Base-by-base conservation (phyloP, 768 basidiomycete genomes). In the Mycena alexandri region DNA sequence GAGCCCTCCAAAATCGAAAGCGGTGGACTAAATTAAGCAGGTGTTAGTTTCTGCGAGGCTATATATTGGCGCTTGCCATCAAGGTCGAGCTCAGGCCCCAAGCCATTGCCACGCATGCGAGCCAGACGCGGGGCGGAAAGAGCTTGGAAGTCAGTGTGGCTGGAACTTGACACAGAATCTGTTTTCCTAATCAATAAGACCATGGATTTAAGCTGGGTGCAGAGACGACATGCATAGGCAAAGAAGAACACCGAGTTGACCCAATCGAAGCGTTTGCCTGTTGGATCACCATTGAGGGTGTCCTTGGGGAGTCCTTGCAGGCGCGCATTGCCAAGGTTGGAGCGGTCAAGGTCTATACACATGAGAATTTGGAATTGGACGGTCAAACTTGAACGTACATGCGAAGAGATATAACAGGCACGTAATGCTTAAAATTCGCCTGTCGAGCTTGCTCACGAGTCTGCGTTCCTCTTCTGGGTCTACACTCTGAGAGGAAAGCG, bases 71-170 rank as follows among this genome's bases (percentile, higher is more conserved):
- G 58, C 81, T 63, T 61, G 90, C 91, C 88, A 91, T 87, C 48
- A 93, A 81, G 0, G 90, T 90, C 11, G 92, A 93, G 42, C 86
- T 88, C n/a, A 88, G 70, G 3, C 93, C 92, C 93, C 93, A 94
- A 38, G 91, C 90, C 7, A 91, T 76, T 0, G 91, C 88, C 42
- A 88, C 82, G 19, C 77, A 78, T 17, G 89, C 90, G 63, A 93
- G 84, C 89, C 89, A 94, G 52, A 86, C 74, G 17, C 87, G 84
- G 5, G 93, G 93, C 11, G 85, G 89, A 65, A 87, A 87, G 16
- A 93, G 81, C 73, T 93, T 94, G 22, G 91, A 90, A 0, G 78
- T 67, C 29, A 92, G 71, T 0, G 87, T 87, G 8, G 89, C 90
- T 3, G 93, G 93, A 21, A 93, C 77, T 81, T 90, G 89, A 67